These are phyloP conservation scores for Thelonectria blattea DNA, from an alignment of 2,329 filamentous ascomycete genomes.

Conservation along the genomic window DNA sequence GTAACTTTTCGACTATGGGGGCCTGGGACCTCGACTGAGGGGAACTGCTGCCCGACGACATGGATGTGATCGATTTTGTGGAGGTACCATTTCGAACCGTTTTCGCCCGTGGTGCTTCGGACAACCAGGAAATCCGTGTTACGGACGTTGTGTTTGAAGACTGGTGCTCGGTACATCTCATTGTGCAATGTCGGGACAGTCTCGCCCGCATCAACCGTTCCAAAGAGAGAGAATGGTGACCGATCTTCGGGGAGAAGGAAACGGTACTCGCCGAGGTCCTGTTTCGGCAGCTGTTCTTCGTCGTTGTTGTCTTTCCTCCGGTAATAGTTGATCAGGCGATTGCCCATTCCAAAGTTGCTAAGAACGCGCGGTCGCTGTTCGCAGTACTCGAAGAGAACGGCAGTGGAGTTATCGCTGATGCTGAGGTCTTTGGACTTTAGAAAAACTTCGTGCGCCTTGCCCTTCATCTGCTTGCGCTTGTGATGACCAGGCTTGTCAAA, in stretches of 20 bases:
- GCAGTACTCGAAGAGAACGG: slow-evolving; percentile 91
- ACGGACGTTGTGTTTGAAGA: slow-evolving; percentile 85
- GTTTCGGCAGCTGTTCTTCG: slow-evolving; percentile 76
- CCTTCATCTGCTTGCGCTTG: slow-evolving; percentile 84
- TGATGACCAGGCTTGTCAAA: slow-evolving; percentile 74
- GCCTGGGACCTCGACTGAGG: slow-evolving; percentile 88
- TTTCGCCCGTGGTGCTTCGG: slow-evolving; percentile 77
- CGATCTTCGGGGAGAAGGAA: slow-evolving; percentile 92
- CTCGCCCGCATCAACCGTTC: slow-evolving; percentile 89
- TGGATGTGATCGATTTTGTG: slow-evolving; percentile 91
- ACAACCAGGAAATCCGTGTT: slow-evolving; percentile 86
- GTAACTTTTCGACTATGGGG: slow-evolving; percentile 95
- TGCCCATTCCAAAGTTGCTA: slow-evolving; percentile 98
- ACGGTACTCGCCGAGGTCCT: slow-evolving; percentile 85
- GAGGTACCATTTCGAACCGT: slow-evolving; percentile 82
- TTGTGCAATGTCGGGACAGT: slow-evolving; percentile 92
- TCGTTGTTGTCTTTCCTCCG: slow-evolving; percentile 78
- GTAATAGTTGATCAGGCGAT: slow-evolving; percentile 95
- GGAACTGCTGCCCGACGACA: slow-evolving; percentile 91
- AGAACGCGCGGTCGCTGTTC: slow-evolving; percentile 91
- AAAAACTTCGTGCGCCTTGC: slow-evolving; percentile 81
- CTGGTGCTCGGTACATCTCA: slow-evolving; percentile 90
- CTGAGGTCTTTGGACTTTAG: slow-evolving; percentile 81
- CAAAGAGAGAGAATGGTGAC: slow-evolving; percentile 94
- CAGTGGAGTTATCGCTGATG: slow-evolving; percentile 85